phyloP scores from a whole-genome alignment of 2,329 filamentous ascomycete species.

The Exophiala viscosa region DNA sequence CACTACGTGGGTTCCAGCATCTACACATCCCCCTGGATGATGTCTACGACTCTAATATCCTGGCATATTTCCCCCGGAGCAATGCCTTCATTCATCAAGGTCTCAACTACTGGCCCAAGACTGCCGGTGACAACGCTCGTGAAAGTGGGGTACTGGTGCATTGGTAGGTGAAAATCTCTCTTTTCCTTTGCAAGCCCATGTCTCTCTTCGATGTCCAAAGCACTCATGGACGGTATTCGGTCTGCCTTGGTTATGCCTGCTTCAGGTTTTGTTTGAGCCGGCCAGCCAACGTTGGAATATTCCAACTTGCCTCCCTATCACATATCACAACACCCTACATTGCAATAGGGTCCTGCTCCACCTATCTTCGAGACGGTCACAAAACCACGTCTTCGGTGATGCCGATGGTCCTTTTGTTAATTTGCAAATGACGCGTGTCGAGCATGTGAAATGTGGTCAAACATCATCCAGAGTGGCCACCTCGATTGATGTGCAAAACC shows the following conservation, averaged over 20 bases:
- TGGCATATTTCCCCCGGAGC: slow-evolving; percentile 73
- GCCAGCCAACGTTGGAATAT: background rate
- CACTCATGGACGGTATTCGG: background rate
- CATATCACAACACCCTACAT: background rate
- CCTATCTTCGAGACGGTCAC: background rate
- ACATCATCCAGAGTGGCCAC: background rate
- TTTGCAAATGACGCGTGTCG: too few species aligned
- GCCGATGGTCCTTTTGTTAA: slow-evolving; percentile 6
- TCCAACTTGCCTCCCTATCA: background rate
- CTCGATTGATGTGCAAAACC: background rate
- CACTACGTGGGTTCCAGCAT: slow-evolving; percentile 65
- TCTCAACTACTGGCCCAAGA: slow-evolving; percentile 44
- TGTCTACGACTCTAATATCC: slow-evolving; percentile 79
- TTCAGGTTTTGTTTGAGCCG: background rate
- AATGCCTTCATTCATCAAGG: slow-evolving; percentile 81
- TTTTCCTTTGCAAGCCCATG: slow-evolving; percentile 3
- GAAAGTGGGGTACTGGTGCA: slow-evolving; percentile 61
- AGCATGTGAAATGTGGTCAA: too few species aligned
- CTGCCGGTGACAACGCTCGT: slow-evolving; percentile 4
- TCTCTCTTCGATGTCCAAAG: background rate
- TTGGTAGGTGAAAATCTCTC: slow-evolving; percentile 54
- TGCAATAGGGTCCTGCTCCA: background rate
- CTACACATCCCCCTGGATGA: slow-evolving; percentile 84
- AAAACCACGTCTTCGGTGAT: background rate
- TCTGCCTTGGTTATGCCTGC: background rate